A percentile compares a stretch with the other conserved stretches of the same genome.
Conservation (phyloP, 495 filamentous ascomycete species). For the Parmelia sp. region DNA sequence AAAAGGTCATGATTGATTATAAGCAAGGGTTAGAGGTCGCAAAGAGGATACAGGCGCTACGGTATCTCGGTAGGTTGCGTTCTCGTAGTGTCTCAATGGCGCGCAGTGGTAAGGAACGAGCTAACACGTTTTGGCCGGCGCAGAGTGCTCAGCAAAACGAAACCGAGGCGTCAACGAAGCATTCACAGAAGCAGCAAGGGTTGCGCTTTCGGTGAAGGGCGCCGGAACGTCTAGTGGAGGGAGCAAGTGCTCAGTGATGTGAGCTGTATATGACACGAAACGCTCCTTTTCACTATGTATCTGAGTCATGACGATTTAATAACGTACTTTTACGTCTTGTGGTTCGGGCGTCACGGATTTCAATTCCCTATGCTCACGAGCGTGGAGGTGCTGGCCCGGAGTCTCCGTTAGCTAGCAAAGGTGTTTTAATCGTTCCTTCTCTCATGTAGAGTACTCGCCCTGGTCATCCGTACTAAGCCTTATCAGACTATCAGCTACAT, state of each 20-base stretch:
- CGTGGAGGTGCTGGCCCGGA: constrained; percentile 2
- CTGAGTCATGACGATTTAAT: background rate
- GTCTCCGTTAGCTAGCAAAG: constrained; percentile 11
- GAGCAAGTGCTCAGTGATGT: constrained; percentile 56
- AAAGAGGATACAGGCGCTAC: constrained; percentile 75
- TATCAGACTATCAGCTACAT: background rate
- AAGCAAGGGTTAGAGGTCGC: constrained; percentile 90
- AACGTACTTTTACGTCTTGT: background rate
- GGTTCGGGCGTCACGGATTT: background rate
- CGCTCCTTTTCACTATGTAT: background rate
- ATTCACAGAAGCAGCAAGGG: constrained; percentile 94
- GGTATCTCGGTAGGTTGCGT: constrained; percentile 67
- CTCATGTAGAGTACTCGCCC: constrained; percentile 4
- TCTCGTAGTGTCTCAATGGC: background rate
- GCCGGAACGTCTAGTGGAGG: constrained; percentile 36
- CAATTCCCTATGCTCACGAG: constrained; percentile 1
- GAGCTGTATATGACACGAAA: constrained; percentile 19
- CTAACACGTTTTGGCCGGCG: background rate
- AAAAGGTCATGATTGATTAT: constrained; percentile 75
- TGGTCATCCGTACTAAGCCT: constrained; percentile 8
- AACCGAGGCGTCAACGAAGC: constrained; percentile 97
- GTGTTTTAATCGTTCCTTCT: background rate
- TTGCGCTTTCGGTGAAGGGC: constrained; percentile 82
- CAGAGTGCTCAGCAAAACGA: constrained; percentile 95
- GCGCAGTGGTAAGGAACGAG: background rate